A percentile compares a stretch with the other conserved stretches of the same genome.
Evolutionary conservation across 108 stramenopile genomes (phyloP).

Genomic region (Cyclotella atomus): DNA sequence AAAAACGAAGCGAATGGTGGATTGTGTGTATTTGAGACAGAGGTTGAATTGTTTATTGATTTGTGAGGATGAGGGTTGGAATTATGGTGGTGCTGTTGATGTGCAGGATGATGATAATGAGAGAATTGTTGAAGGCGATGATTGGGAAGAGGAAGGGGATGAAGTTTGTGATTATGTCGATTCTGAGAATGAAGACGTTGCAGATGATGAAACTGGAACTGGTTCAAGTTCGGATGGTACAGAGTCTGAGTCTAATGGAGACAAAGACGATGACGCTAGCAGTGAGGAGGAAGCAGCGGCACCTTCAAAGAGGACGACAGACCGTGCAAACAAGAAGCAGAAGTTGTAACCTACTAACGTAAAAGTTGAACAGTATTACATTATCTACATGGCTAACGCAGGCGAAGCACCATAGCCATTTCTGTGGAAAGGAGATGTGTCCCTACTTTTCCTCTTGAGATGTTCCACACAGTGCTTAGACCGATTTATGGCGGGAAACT

Average conservation of each 20-base stretch:
- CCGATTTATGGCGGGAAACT: no score
- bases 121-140: constrained; percentile 6
- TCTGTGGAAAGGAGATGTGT: no score
- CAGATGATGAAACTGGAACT: neutral
- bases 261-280: neutral
- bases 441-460: no score
- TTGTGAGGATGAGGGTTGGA: constrained; percentile 49
- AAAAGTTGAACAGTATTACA: no score
- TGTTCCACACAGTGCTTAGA: no score
- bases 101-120: constrained; percentile 36
- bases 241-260: neutral
- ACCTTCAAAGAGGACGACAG: neutral
- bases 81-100: neutral
- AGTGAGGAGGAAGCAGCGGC: neutral
- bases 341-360: no score
- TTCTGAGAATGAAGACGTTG: constrained; percentile 20
- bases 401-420: no score
- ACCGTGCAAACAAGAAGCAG: neutral
- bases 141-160: constrained; percentile 39
- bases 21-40: constrained; percentile 88
- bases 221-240: neutral
- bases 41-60: constrained; percentile 82
- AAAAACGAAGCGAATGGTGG: constrained; percentile 50
- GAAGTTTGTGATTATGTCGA: constrained; percentile 44
- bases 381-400: no score